These are phyloP conservation scores for Senna tora DNA, from an alignment of 306 rosid genomes.

Conservation along the genomic window DNA sequence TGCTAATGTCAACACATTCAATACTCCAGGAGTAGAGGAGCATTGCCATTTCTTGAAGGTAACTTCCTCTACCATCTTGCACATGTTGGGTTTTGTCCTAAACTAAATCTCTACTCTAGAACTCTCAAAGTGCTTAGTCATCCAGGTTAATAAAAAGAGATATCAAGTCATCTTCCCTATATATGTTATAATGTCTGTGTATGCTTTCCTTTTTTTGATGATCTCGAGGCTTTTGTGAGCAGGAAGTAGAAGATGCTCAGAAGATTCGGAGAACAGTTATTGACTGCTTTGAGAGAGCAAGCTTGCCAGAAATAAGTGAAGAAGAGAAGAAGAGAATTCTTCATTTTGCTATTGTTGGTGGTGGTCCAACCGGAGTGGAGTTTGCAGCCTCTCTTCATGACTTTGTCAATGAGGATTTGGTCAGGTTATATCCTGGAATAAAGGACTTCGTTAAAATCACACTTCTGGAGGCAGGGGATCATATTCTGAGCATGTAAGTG, in stretches of 20 bases:
- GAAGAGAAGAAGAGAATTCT: constrained; percentile 92
- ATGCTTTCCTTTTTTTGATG: constrained; percentile 13
- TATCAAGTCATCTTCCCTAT: no score
- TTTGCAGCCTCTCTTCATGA: constrained; percentile 98
- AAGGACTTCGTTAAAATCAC: constrained; percentile 81
- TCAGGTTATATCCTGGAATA: constrained; percentile 71
- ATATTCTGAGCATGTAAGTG: constrained; percentile 85
- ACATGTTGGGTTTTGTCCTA: no score
- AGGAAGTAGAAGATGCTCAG: constrained; percentile 99
- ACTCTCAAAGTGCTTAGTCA: no score
- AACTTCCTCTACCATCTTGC: constrained; percentile 15
- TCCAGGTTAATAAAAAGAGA: not conserved
- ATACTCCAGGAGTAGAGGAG: constrained; percentile 94
- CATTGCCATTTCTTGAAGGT: constrained; percentile 97
- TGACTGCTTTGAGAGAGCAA: constrained; percentile 95
- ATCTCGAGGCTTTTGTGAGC: constrained; percentile 30
- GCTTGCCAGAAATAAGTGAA: constrained; percentile 70
- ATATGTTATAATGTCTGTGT: not conserved
- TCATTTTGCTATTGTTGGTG: constrained; percentile 97
- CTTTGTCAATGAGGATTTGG: constrained; percentile 82
- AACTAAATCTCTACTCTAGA: no score
- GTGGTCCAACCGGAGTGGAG: constrained; percentile 99
- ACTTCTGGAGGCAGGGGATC: constrained; percentile 89
- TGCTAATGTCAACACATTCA: constrained; percentile 93
- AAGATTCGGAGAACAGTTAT: constrained; percentile 88